Percentiles rank a stretch among this genome's conserved stretches.
Evolutionary conservation across 2,329 filamentous ascomycete genomes (phyloP).

Genomic region (Phialocephala subalpina): DNA sequence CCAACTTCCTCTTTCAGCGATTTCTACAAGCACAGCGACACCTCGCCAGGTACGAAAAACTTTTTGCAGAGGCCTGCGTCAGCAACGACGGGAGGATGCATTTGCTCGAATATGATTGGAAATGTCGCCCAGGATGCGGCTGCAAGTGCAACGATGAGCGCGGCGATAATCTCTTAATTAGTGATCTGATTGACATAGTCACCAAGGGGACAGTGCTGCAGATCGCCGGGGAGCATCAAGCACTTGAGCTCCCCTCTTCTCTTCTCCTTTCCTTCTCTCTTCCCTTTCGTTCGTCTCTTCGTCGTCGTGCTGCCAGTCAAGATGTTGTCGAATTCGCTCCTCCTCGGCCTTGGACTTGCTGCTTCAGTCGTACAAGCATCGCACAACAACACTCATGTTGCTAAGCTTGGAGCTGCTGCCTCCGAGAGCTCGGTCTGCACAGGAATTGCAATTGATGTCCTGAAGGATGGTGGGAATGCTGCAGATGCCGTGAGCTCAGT

Average conservation of each 20-base stretch:
- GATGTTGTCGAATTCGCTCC: conserved; percentile 11
- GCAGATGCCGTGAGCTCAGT: conserved; percentile 54
- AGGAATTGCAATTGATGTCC: conserved; percentile 69
- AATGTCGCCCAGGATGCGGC: too few species aligned
- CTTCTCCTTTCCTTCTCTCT: neutral
- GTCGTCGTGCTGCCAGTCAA: neutral
- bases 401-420: conserved; percentile 67
- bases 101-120: neutral
- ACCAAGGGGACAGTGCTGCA: neutral
- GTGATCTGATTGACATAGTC: neutral
- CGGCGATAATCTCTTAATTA: neutral
- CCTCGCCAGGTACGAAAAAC: conserved; percentile 3
- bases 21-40: neutral
- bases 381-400: neutral
- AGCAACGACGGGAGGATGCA: neutral
- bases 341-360: conserved; percentile 11
- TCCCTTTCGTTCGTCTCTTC: neutral
- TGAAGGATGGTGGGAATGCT: conserved; percentile 65
- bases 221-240: neutral
- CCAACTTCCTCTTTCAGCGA: conserved; percentile 3
- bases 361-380: neutral
- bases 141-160: neutral
- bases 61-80: neutral
- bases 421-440: conserved; percentile 76
- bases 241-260: neutral